Percentiles rank a stretch among this genome's conserved stretches.
These are phyloP conservation scores for Aegilops speltoides DNA, from an alignment of 176 grass and related monocot genomes.

Conservation along the genomic window DNA sequence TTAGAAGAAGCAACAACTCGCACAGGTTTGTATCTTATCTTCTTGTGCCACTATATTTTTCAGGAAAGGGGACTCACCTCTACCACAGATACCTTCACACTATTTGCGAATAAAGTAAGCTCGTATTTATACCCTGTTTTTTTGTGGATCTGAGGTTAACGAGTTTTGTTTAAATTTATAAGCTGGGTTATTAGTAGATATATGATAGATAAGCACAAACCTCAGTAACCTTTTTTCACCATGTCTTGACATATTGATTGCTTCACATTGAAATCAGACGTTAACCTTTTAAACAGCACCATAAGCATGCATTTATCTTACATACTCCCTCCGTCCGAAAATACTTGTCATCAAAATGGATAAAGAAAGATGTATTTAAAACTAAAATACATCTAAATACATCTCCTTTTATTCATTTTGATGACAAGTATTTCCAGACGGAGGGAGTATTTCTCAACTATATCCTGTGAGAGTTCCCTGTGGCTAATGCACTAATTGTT, in stretches of 20 bases:
- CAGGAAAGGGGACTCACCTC: slow-evolving; percentile 64
- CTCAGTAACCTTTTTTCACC: not conserved
- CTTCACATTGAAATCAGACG: slow-evolving; percentile 1
- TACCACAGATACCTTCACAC: slow-evolving; percentile 60
- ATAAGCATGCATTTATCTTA: not conserved
- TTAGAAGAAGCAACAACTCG: not conserved
- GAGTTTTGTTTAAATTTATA: slow-evolving; percentile 15
- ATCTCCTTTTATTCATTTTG: too few relatives aligned
- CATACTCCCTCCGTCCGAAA: too few relatives aligned
- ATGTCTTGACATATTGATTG: not conserved
- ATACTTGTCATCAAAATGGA: too few relatives aligned
- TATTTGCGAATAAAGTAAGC: slow-evolving; percentile 88
- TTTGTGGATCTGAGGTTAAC: not conserved
- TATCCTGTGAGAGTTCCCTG: not conserved
- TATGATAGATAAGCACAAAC: not conserved
- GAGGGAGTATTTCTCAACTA: slow-evolving; percentile 2
- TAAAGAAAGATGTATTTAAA: too few relatives aligned
- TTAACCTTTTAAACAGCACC: not conserved
- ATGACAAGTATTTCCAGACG: too few relatives aligned
- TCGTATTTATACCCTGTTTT: slow-evolving; percentile 18
- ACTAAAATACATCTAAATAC: too few relatives aligned
- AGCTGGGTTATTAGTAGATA: not conserved
- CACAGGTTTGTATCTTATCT: slow-evolving; percentile 32
- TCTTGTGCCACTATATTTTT: slow-evolving; percentile 31
- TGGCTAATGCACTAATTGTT: slow-evolving; percentile 12